Percentiles rank a stretch among this genome's conserved stretches.
phyloP scores from a whole-genome alignment of 257 asterid genomes.

The Solanum neorickii region DNA sequence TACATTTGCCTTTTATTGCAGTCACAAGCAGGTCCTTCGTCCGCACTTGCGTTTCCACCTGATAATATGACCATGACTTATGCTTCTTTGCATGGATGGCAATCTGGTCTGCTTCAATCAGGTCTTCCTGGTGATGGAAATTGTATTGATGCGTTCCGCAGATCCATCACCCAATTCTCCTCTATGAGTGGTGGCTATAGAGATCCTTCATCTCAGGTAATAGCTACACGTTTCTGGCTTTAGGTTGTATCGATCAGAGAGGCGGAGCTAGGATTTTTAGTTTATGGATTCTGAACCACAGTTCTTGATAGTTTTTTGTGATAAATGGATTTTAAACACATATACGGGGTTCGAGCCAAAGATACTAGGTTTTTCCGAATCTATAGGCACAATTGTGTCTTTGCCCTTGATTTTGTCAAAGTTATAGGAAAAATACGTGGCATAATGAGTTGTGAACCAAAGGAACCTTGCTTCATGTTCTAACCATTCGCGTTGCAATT shows the following conservation, averaged over 20 bases:
- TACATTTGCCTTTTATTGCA: constrained; percentile 5
- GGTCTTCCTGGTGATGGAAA: constrained; percentile 30
- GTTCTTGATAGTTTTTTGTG: neutral
- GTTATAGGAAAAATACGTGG: neutral
- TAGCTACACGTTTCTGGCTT: neutral
- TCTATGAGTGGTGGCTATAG: constrained; percentile 17
- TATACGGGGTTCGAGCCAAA: neutral
- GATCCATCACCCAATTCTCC: constrained; percentile 35
- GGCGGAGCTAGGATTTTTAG: neutral
- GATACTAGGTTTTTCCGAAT: neutral
- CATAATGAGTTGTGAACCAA: neutral
- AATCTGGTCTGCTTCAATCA: constrained; percentile 35
- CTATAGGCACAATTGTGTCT: neutral
- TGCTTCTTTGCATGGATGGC: constrained; percentile 46
- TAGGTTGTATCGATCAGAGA: neutral
- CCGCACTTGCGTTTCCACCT: constrained; percentile 42
- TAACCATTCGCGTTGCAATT: neutral
- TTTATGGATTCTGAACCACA: neutral
- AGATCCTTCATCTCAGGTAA: neutral
- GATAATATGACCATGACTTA: constrained; percentile 33
- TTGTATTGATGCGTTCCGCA: constrained; percentile 37
- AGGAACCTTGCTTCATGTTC: neutral
- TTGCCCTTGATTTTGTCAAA: neutral
- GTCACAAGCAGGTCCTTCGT: constrained; percentile 39
- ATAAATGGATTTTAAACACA: neutral